Percentiles rank a stretch among this genome's conserved stretches.
Conservation (phyloP, 805 yeast species). For the Saturnispora galanensis region DNA sequence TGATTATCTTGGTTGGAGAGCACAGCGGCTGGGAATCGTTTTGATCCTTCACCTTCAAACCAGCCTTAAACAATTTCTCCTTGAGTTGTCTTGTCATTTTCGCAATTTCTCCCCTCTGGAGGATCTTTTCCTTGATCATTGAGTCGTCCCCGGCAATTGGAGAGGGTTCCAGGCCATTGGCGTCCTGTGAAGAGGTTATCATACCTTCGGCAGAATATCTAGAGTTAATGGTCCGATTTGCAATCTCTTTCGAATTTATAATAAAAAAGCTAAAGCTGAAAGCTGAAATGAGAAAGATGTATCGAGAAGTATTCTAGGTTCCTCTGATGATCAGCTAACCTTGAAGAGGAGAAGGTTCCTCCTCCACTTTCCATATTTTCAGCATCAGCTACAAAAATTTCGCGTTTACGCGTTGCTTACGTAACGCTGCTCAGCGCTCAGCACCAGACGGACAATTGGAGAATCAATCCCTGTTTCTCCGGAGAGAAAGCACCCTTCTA, state of each 20-base stretch:
- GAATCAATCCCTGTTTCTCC: not conserved
- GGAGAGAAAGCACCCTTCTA: conserved; percentile 3
- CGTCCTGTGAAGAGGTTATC: conserved; percentile 3
- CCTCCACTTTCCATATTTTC: not conserved
- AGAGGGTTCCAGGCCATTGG: conserved; percentile 1
- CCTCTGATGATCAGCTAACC: not conserved
- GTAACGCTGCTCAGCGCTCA: not conserved
- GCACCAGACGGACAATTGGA: not conserved
- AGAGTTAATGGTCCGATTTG: too few relatives aligned
- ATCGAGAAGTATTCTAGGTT: not conserved
- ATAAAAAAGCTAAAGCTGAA: not conserved
- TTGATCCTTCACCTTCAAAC: conserved; percentile 28
- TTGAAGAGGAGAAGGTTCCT: not conserved
- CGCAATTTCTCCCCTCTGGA: conserved; percentile 37
- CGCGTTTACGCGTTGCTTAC: not conserved
- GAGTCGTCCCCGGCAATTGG: conserved; percentile 25
- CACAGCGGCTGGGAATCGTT: conserved; percentile 13
- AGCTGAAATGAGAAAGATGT: not conserved
- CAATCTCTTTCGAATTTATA: not conserved
- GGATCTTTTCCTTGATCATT: conserved; percentile 33
- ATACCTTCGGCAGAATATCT: not conserved
- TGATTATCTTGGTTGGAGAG: conserved; percentile 14
- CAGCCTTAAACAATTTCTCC: conserved; percentile 33
- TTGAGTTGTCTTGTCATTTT: conserved; percentile 36
- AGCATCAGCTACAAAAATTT: not conserved